Evolutionary conservation across 1,284 basidiomycete genomes (phyloP), one percentile per base, ranked within the genome.

Genomic region (Coniferiporia weirii): DNA sequence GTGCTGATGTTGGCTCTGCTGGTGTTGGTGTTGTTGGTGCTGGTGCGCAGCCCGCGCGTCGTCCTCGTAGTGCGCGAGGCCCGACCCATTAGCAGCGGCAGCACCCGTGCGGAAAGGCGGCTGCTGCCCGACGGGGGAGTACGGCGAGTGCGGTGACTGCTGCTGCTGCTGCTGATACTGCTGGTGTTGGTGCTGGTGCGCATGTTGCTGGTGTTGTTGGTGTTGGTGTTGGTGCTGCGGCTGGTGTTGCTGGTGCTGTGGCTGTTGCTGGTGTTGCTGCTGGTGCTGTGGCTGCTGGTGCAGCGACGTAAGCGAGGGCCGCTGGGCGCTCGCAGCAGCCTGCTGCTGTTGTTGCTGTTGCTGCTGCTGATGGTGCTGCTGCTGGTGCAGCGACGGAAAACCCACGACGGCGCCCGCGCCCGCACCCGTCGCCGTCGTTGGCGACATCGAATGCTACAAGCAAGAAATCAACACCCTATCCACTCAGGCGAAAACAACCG

Each of bases 141-240:
- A 54, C 9, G 53, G 53, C 10, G 53, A 54, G 53, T 54, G 53
- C 15, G 53, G 53, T 9, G 53, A 54, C 27, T 40, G 53, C 15
- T 54, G 40, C 32, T 54, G 53, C n/a, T 54, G 53, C 20, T 53
- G 52, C 2, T 53, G 38, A 7, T 56, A 45, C 19, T 56, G 55
- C 46, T 56, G 55, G 17, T 44, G 36, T n/a, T n/a, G n/a, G n/a
- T n/a, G n/a, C n/a, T n/a, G n/a, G n/a, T n/a, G n/a, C n/a, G n/a
- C n/a, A n/a, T n/a, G n/a, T 27, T 56, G 55, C n/a, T 49, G 35
- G 2, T 47, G 54, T 1, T 56, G 32, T 4, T 49, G 46, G 13
- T 49, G 44, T 6, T 35, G 46, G 20, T 50, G 54, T 20, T 56
- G 46, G 17, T 32, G 27, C 20, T 52, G 50, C 13, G 13, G 22